Conservation (phyloP, 176 grass and related monocot genomes). For the Cenchrus fungigraminus region DNA sequence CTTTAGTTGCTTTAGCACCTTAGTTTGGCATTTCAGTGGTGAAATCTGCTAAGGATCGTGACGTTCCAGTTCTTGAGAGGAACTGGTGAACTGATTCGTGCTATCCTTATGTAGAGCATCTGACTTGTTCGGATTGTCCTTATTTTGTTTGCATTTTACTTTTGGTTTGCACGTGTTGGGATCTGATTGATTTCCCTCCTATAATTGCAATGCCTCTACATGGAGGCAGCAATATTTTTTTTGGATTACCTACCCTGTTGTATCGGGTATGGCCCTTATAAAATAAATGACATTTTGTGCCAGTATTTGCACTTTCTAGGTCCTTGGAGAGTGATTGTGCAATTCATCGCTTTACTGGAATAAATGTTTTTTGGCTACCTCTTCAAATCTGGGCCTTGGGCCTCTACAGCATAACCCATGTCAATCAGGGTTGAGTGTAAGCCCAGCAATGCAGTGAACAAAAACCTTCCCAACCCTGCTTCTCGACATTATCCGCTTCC, state of each 20-base stretch:
- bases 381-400: constrained; percentile 22
- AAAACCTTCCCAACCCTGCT: background rate
- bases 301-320: background rate
- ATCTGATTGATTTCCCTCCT: background rate
- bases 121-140: background rate
- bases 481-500: background rate
- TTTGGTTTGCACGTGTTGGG: background rate
- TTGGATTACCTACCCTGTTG: background rate
- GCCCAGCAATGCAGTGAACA: background rate
- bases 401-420: background rate
- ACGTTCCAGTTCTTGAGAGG: background rate
- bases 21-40: constrained; percentile 12
- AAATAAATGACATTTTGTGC: background rate
- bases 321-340: background rate
- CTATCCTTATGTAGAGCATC: background rate
- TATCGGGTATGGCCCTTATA: background rate
- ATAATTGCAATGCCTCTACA: background rate
- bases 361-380: background rate
- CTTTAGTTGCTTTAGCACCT: constrained; percentile 27
- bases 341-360: background rate
- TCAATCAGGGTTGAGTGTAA: background rate
- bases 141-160: background rate
- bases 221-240: background rate
- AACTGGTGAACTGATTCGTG: background rate
- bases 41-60: background rate